Percentiles rank a stretch among this genome's conserved stretches.
Evolutionary conservation across 306 rosid genomes (phyloP).

Genomic region (Chamaecrista fasciculata): DNA sequence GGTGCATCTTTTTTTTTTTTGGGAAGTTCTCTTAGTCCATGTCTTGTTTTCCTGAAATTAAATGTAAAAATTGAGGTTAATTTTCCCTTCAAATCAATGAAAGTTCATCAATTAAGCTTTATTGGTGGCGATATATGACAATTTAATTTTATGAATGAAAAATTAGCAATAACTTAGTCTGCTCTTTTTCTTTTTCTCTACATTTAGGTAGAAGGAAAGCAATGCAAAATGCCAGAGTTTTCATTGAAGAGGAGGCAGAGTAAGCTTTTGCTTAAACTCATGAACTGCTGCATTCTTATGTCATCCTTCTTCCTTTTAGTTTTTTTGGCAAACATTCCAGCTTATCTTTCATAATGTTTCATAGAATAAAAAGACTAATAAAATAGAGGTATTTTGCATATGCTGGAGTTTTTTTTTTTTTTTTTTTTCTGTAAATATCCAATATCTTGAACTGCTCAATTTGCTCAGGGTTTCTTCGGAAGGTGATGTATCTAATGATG

Average conservation of each 20-base stretch:
- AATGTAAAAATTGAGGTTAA: neutral
- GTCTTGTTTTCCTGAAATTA: conserved; percentile 16
- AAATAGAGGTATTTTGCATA: conserved; percentile 9
- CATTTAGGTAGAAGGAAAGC: conserved; percentile 62
- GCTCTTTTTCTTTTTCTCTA: conserved; percentile 30
- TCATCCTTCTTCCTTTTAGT: conserved; percentile 19
- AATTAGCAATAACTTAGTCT: conserved; percentile 5
- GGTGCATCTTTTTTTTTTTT: conserved; percentile 11
- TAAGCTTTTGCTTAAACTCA: conserved; percentile 46
- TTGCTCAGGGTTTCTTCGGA: conserved; percentile 69
- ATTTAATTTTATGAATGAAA: neutral
- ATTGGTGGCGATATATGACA: conserved; percentile 7
- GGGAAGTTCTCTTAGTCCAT: neutral
- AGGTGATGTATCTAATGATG: conserved; percentile 59
- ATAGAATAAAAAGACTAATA: neutral
- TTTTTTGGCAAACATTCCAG: neutral
- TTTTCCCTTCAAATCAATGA: neutral
- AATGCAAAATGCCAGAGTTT: conserved; percentile 44
- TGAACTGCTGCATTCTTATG: conserved; percentile 22
- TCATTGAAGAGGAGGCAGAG: conserved; percentile 96
- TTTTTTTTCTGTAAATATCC: conserved; percentile 2
- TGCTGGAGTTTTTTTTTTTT: neutral
- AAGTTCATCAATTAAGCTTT: neutral
- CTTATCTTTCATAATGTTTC: conserved; percentile 1
- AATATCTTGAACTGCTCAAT: conserved; percentile 33